Percentiles rank a stretch among this genome's conserved stretches.
These are phyloP conservation scores for Pseudozyma tsukubaensis DNA, from an alignment of 1,284 basidiomycete species.

Conservation along the genomic window DNA sequence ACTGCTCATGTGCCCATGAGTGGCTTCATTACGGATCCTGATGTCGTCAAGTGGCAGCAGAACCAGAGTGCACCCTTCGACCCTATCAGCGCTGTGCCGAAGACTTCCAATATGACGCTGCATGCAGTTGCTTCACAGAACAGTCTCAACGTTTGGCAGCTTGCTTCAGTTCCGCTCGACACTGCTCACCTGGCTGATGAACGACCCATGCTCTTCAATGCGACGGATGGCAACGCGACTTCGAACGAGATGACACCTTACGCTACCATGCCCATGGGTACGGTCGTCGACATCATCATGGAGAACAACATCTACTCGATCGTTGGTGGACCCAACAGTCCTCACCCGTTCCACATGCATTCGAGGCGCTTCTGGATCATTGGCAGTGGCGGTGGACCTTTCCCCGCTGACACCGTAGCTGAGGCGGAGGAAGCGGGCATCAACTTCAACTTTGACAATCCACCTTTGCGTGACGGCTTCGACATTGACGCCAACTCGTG, in stretches of 20 bases:
- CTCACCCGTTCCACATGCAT: conserved; percentile 57
- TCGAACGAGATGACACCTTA: conserved; percentile 44
- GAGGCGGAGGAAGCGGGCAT: conserved; percentile 32
- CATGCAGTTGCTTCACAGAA: conserved; percentile 53
- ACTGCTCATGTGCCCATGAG: conserved; percentile 36
- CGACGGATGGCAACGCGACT: conserved; percentile 28
- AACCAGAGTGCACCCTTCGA: conserved; percentile 36
- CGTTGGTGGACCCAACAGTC: conserved; percentile 50
- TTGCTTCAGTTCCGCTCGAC: conserved; percentile 45
- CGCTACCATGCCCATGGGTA: conserved; percentile 36
- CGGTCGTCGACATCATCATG: conserved; percentile 50
- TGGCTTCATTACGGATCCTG: conserved; percentile 27
- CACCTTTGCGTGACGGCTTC: conserved; percentile 52
- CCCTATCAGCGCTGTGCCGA: conserved; percentile 24
- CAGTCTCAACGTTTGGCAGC: conserved; percentile 55
- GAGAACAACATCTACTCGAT: conserved; percentile 55
- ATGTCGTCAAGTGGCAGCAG: conserved; percentile 46
- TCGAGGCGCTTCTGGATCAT: conserved; percentile 54
- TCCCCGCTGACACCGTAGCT: conserved; percentile 39
- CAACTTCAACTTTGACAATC: conserved; percentile 38
- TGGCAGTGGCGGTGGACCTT: conserved; percentile 33
- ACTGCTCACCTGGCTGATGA: conserved; percentile 45
- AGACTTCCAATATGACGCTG: conserved; percentile 43
- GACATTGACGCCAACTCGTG: conserved; percentile 51
- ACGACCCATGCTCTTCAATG: conserved; percentile 49